phyloP scores from a whole-genome alignment of 2,329 filamentous ascomycete species.

The Knufia fluminis region DNA sequence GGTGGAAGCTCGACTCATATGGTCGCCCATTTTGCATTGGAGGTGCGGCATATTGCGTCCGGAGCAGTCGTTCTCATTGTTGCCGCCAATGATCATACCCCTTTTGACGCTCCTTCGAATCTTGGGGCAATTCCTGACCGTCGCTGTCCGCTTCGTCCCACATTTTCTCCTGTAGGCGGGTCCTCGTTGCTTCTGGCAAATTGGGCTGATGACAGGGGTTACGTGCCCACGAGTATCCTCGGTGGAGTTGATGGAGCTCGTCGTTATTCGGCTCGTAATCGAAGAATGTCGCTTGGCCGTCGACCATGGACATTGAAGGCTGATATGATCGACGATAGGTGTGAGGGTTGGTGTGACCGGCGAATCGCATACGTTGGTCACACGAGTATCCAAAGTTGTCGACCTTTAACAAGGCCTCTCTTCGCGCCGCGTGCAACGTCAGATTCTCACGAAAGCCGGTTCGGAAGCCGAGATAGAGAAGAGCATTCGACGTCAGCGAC shows the following conservation, averaged over 20 bases:
- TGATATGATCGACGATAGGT: constrained; percentile 6
- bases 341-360: not conserved
- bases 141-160: not conserved
- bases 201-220: constrained; percentile 4
- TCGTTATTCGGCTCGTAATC: not conserved
- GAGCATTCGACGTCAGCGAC: constrained; percentile 8
- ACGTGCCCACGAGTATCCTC: not conserved
- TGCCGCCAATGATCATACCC: constrained; percentile 7
- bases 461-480: constrained; percentile 5
- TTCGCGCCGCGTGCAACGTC: constrained; percentile 8
- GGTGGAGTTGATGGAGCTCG: not conserved
- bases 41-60: not conserved
- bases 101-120: constrained; percentile 7
- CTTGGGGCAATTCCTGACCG: not conserved
- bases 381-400: constrained; percentile 10
- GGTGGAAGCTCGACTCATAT: constrained; percentile 10
- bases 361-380: constrained; percentile 5
- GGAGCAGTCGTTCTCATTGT: constrained; percentile 5
- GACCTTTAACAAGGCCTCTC: constrained; percentile 9
- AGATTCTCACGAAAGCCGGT: constrained; percentile 10
- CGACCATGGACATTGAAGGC: constrained; percentile 1
- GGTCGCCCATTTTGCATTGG: not conserved
- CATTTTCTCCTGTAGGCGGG: not conserved
- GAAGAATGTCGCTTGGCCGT: constrained; percentile 10
- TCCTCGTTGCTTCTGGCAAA: not conserved